Base-by-base conservation (phyloP, 176 grass and related monocot species). In the Phragmites australis region DNA sequence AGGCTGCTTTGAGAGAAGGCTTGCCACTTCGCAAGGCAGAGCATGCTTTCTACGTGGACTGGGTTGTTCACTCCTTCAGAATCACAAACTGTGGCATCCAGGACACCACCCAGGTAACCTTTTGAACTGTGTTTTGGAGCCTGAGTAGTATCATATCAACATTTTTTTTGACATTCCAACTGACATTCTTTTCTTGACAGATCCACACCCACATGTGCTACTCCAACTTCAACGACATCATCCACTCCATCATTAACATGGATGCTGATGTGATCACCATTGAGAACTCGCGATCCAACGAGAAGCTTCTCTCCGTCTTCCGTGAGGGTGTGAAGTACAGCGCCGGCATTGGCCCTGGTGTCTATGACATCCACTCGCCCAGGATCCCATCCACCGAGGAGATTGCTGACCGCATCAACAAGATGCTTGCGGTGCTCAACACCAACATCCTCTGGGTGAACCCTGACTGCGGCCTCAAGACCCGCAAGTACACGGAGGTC, bases 201-300 rank as follows among this genome's bases (percentile, higher is more conserved):
- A 97, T 97, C 78, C 94, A 97, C 91, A 97, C 94, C 68, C 94
- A 97, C 84, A 97, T 97, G 94, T 97, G 94, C 94, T 97, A 97
- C 81, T 97, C 94, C 17, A 93, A 97, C 84, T 97, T 97, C 84
- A 97, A 97, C 18, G 94, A 97, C 54, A 97, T 97, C 84, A 97
- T 97, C 84, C 89, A 97, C 50, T 97, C 94, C 66, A 97, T 97
- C 84, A 97, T 97, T 3, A 56, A 88, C 82, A 97, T 97, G 94
- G 94, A 97, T 0, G 94, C 94, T 1, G 94, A 97, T 39, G 94
- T 97, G 78, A 97, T 97, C 84, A 97, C 94, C 74, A 97, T 97
- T 2, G 94, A 97, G 94, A 97, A 97, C 84, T 97, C 94, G 0
- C 91, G 94, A 50, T 97, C 94, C 0, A 91, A 97, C 0, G 94